A percentile compares a stretch with the other conserved stretches of the same genome.
phyloP scores from a whole-genome alignment of 176 grass and related monocot genomes.

The Lolium rigidum region DNA sequence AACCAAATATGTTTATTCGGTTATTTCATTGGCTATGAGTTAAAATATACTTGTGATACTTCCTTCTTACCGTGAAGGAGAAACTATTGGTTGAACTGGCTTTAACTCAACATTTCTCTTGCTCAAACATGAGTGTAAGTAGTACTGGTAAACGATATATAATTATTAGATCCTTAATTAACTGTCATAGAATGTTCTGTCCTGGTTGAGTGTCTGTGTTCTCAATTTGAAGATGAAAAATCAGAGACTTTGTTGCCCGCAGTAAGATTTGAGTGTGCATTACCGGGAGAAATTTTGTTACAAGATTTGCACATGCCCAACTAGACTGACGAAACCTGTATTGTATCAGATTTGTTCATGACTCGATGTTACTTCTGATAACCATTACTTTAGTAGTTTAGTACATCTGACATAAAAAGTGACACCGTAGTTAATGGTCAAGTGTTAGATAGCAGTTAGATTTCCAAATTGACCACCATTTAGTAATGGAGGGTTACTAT shows the following conservation, averaged over 20 bases:
- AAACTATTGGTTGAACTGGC: too few relatives aligned
- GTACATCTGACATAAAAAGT: not conserved
- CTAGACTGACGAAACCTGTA: not conserved
- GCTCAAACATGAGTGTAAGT: not conserved
- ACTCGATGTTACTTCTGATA: not conserved
- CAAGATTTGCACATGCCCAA: not conserved
- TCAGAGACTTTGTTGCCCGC: not conserved
- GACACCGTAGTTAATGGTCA: not conserved
- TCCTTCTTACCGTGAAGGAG: too few relatives aligned
- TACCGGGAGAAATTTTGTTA: not conserved
- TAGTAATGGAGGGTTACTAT: not conserved
- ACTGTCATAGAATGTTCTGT: not conserved
- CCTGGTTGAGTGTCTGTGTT: not conserved
- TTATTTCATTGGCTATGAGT: not conserved
- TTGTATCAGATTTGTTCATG: not conserved
- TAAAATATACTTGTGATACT: not conserved
- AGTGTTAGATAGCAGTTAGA: not conserved
- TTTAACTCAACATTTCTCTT: too few relatives aligned
- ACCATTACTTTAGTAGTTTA: not conserved
- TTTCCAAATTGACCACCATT: not conserved
- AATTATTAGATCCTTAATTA: not conserved
- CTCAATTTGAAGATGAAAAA: not conserved
- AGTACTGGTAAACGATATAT: not conserved
- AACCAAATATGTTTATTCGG: too few relatives aligned
- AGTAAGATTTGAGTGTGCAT: not conserved